Percentiles rank a stretch among this genome's conserved stretches.
phyloP scores from a whole-genome alignment of 2,329 filamentous ascomycete species.

The Chaetomium strumarium region DNA sequence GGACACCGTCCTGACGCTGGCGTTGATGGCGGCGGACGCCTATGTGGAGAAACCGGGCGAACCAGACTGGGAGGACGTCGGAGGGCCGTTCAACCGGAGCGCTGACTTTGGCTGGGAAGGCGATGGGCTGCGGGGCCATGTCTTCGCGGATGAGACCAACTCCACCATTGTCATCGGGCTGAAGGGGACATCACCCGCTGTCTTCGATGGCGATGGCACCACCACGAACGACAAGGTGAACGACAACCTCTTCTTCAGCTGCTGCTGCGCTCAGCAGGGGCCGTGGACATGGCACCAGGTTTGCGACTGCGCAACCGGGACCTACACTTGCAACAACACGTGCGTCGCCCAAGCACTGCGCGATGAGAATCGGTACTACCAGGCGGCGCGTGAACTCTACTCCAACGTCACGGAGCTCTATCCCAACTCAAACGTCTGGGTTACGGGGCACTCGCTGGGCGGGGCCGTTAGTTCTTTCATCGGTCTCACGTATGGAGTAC shows the following conservation, averaged over 20 bases:
- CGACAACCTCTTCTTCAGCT: conserved; percentile 96
- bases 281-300: conserved; percentile 87
- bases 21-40: conserved; percentile 82
- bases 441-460: conserved; percentile 87
- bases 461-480: conserved; percentile 85
- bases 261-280: conserved; percentile 91
- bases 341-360: conserved; percentile 71
- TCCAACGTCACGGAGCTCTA: conserved; percentile 88
- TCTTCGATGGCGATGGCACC: conserved; percentile 95
- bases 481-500: conserved; percentile 83
- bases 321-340: conserved; percentile 87
- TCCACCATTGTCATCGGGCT: conserved; percentile 84
- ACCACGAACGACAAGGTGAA: conserved; percentile 97
- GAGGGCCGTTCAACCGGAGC: conserved; percentile 74
- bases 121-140: conserved; percentile 84
- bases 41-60: conserved; percentile 70
- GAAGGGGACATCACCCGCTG: conserved; percentile 83
- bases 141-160: conserved; percentile 83
- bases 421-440: conserved; percentile 77
- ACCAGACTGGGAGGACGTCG: conserved; percentile 78
- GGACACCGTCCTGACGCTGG: conserved; percentile 74
- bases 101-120: conserved; percentile 87
- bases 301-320: conserved; percentile 83
- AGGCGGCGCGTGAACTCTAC: conserved; percentile 81
- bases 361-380: conserved; percentile 87